Evolutionary conservation across 495 filamentous ascomycete genomes (phyloP).

Genomic region (Delitschia confertaspora): DNA sequence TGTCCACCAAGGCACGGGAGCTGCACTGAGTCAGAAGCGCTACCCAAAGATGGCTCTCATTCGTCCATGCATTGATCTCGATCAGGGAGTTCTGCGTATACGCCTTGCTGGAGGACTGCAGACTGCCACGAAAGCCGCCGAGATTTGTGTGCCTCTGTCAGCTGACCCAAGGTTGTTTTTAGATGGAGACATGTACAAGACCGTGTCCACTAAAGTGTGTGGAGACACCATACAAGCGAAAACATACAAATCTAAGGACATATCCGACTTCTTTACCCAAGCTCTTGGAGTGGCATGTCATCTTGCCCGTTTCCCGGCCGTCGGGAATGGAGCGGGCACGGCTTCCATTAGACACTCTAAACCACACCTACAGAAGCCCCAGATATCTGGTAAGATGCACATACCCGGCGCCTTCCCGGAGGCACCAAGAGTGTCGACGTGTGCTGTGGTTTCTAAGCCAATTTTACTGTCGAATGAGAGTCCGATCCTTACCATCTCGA

Average conservation of each 20-base stretch:
- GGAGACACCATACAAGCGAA: constrained; percentile 63
- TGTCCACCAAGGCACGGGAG: constrained; percentile 70
- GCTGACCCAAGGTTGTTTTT: constrained; percentile 46
- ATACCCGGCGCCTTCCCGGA: constrained; percentile 52
- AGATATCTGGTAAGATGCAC: constrained; percentile 7
- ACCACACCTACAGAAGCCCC: constrained; percentile 49
- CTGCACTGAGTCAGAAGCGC: constrained; percentile 70
- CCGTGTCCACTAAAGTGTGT: constrained; percentile 58
- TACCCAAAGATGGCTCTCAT: constrained; percentile 79
- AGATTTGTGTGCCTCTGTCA: constrained; percentile 57
- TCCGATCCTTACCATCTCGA: constrained; percentile 76
- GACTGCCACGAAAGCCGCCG: constrained; percentile 14
- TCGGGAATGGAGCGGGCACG: constrained; percentile 37
- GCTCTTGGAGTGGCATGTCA: constrained; percentile 67
- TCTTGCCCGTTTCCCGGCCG: constrained; percentile 69
- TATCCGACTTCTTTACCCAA: constrained; percentile 65
- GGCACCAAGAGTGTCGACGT: constrained; percentile 40
- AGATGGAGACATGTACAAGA: constrained; percentile 21
- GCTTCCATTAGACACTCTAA: constrained; percentile 55
- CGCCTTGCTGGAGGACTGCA: constrained; percentile 27
- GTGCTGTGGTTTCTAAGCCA: constrained; percentile 36
- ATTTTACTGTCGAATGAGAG: constrained; percentile 86
- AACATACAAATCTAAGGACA: constrained; percentile 52
- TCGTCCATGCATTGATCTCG: constrained; percentile 58
- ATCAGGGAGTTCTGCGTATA: constrained; percentile 46